These are phyloP conservation scores for Erodium chrysanthum DNA, from an alignment of 441 rosid genomes.

Conservation along the genomic window DNA sequence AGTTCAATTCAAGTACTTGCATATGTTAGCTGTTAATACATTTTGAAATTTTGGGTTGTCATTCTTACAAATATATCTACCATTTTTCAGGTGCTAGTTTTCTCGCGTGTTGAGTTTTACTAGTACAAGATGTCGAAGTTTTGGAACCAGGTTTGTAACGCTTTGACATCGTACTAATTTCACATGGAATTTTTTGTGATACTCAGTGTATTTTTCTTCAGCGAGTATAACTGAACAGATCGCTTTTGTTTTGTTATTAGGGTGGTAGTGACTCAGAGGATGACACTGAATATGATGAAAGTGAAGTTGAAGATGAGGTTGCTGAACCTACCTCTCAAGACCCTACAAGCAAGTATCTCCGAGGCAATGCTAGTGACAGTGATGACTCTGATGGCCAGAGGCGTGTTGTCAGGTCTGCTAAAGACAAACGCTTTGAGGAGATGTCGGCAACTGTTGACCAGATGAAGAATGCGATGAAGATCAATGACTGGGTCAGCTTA, in stretches of 20 bases:
- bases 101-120: conserved; percentile 10
- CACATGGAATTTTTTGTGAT: background rate
- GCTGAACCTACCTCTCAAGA: conserved; percentile 24
- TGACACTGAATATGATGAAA: conserved; percentile 35
- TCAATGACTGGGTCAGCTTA: conserved; percentile 25
- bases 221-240: background rate
- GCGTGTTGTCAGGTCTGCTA: conserved; percentile 58
- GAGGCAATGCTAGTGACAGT: conserved; percentile 40
- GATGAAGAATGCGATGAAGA: conserved; percentile 58
- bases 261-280: conserved; percentile 52
- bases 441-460: conserved; percentile 52
- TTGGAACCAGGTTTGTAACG: conserved; percentile 37
- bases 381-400: conserved; percentile 49
- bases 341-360: conserved; percentile 36
- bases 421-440: conserved; percentile 67
- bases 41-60: background rate
- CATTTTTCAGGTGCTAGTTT: background rate
- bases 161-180: background rate
- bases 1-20: no score
- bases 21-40: no score
- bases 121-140: conserved; percentile 32
- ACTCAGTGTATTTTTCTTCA: background rate
- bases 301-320: conserved; percentile 29
- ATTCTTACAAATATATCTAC: background rate
- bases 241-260: conserved; percentile 19